A percentile compares a stretch with the other conserved stretches of the same genome.
Evolutionary conservation across 2,329 filamentous ascomycete genomes (phyloP).

Genomic region (Alternaria novae-zelandiae): DNA sequence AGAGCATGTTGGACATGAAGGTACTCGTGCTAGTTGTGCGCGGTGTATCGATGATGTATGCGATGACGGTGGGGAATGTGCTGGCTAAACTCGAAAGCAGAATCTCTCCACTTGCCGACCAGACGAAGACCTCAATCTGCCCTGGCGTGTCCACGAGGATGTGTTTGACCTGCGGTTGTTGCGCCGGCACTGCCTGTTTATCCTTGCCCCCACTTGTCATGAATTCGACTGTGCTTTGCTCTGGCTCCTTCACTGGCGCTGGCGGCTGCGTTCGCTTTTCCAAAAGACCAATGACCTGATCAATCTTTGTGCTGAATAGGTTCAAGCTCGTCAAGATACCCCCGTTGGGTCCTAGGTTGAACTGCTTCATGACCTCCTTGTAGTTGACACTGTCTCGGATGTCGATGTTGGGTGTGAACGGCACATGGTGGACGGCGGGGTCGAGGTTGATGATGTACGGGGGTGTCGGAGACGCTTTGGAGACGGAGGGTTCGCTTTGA

Average conservation of each 20-base stretch:
- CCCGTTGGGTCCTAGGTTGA: conserved; percentile 95
- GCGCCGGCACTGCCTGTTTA: conserved; percentile 44
- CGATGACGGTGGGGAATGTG: conserved; percentile 94
- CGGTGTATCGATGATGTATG: conserved; percentile 97
- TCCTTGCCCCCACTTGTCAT: conserved; percentile 44
- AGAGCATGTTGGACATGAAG: conserved; percentile 99
- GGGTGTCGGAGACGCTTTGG: conserved; percentile 53
- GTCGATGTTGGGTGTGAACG: conserved; percentile 97
- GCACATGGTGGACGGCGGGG: conserved; percentile 89
- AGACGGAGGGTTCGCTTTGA: conserved; percentile 33
- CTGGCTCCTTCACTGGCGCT: conserved; percentile 27
- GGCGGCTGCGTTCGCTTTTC: conserved; percentile 81
- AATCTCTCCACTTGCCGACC: conserved; percentile 94
- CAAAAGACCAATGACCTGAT: conserved; percentile 86
- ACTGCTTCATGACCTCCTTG: conserved; percentile 99
- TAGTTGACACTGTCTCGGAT: conserved; percentile 99
- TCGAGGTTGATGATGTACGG: conserved; percentile 98
- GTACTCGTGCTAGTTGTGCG: conserved; percentile 91
- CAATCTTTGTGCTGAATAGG: conserved; percentile 96
- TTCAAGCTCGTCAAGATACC: conserved; percentile 96
- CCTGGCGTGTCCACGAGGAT: conserved; percentile 95
- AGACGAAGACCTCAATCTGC: conserved; percentile 98
- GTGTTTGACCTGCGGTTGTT: conserved; percentile 69
- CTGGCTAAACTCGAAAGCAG: conserved; percentile 90
- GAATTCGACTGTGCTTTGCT: conserved; percentile 44